Base-by-base conservation (phyloP, 495 filamentous ascomycete species). In the Xylaria sp. region DNA sequence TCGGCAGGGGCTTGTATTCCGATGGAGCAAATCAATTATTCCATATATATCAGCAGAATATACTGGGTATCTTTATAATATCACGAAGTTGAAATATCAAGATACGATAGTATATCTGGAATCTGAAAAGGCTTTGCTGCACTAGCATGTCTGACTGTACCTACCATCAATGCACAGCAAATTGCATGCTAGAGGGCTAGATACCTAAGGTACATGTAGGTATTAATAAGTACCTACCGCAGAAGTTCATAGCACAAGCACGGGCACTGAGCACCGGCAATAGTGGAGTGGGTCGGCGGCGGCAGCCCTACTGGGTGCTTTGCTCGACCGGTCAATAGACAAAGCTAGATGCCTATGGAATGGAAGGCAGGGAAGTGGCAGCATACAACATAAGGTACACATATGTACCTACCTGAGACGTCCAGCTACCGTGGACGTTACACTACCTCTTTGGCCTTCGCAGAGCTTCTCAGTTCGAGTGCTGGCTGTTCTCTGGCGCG, bases 191-290 rank as follows among this genome's bases (percentile, higher is more conserved):
- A n/a, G n/a, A n/a, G n/a, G n/a, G n/a, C n/a, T n/a, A n/a, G n/a
- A n/a, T n/a, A n/a, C n/a, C n/a, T n/a, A 37, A 63, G 61, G 44
- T 64, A 67, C 46, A 55, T 55, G 64, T 55, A 52, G 44, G 62
- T 66, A 52, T 14, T 29, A 12, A 29, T 53, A 53, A 29, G 6
- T 21, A 50, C 9, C 24, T 55, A 55, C 26, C 31, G 2, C 52
- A 31, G 5, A 55, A 29, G 52, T 55, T 31, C 26, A 55, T 17
- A 9, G 52, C 52, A 31, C 52, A 24, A 37, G 31, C 15, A 55
- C 14, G n/a, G n/a, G n/a, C n/a, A 5, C 24, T 31, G 52, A 31
- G 5, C 24, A 0, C 52, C 26, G 52, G 52, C 26, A 55, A 55
- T 55, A 55, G 52, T 55, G 52, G 26, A 55, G 66, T 68, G 26